phyloP scores from a whole-genome alignment of 306 rosid genomes.

The Trifolium subterraneum region DNA sequence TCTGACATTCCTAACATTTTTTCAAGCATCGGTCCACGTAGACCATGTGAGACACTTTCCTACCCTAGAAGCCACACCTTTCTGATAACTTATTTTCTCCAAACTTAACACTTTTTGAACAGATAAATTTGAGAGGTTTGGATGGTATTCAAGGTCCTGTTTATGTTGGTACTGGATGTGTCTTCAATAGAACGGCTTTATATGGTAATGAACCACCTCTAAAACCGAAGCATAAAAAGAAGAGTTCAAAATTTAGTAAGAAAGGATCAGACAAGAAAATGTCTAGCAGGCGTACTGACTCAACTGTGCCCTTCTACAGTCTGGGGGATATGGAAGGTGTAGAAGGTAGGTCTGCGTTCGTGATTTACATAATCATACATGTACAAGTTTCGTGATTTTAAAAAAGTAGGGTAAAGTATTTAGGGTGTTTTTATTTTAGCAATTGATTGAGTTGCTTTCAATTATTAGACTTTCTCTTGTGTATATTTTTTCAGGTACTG shows the following conservation, averaged over 20 bases:
- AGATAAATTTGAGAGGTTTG: conserved; percentile 97
- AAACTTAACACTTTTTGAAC: conserved; percentile 36
- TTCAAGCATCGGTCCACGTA: not conserved
- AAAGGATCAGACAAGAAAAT: conserved; percentile 83
- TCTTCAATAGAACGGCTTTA: conserved; percentile 90
- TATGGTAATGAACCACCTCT: conserved; percentile 96
- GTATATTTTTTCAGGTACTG: conserved; percentile 62
- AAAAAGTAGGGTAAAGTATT: not conserved
- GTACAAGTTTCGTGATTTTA: not conserved
- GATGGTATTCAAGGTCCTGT: conserved; percentile 99
- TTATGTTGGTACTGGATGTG: conserved; percentile 98
- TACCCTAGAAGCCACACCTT: not conserved
- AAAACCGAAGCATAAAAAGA: conserved; percentile 83
- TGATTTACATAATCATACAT: not conserved
- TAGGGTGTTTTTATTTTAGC: not conserved
- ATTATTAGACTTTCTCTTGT: not conserved
- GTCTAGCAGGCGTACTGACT: conserved; percentile 72
- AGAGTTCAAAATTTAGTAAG: conserved; percentile 74
- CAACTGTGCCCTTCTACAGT: conserved; percentile 83
- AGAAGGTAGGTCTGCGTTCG: conserved; percentile 61
- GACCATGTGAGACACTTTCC: not conserved
- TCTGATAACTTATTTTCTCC: conserved; percentile 6
- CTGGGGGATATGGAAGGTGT: conserved; percentile 95
- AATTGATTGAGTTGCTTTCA: not conserved
- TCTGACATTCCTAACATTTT: too few relatives aligned